Evolutionary conservation across 1,284 basidiomycete species (phyloP).

Genomic region (Ustilago esculenta): DNA sequence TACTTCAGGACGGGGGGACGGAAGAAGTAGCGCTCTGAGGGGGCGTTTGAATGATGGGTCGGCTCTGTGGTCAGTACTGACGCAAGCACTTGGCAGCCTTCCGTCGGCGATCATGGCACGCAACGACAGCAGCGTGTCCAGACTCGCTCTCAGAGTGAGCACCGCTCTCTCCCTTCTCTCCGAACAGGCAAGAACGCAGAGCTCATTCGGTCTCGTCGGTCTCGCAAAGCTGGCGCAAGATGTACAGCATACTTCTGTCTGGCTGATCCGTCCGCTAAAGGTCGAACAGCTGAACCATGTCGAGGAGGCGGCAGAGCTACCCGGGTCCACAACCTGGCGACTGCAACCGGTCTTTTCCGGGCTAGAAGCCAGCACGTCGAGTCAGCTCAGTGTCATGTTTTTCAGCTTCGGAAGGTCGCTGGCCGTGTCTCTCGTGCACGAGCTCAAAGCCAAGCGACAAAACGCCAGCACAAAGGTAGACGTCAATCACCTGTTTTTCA

Average conservation of each 20-base stretch:
- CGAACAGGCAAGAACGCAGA: neutral
- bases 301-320: neutral
- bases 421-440: conserved; percentile 6
- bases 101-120: conserved; percentile 14
- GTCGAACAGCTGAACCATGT: conserved; percentile 14
- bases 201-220: neutral
- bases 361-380: conserved; percentile 16
- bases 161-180: conserved; percentile 9
- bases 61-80: conserved; percentile 11
- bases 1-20: neutral
- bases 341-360: conserved; percentile 21
- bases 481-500: neutral
- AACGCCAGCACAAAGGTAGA: neutral
- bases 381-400: conserved; percentile 24
- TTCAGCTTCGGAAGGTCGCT: conserved; percentile 19
- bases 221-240: conserved; percentile 13
- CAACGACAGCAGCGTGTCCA: conserved; percentile 18
- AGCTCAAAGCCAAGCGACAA: neutral
- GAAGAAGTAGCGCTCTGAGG: neutral
- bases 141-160: conserved; percentile 19
- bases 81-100: conserved; percentile 9
- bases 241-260: conserved; percentile 1
- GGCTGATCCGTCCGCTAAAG: conserved; percentile 8
- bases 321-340: conserved; percentile 1
- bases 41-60: conserved; percentile 1